Conservation (phyloP, 2,329 filamentous ascomycete species). For the Colletotrichum aenigma region DNA sequence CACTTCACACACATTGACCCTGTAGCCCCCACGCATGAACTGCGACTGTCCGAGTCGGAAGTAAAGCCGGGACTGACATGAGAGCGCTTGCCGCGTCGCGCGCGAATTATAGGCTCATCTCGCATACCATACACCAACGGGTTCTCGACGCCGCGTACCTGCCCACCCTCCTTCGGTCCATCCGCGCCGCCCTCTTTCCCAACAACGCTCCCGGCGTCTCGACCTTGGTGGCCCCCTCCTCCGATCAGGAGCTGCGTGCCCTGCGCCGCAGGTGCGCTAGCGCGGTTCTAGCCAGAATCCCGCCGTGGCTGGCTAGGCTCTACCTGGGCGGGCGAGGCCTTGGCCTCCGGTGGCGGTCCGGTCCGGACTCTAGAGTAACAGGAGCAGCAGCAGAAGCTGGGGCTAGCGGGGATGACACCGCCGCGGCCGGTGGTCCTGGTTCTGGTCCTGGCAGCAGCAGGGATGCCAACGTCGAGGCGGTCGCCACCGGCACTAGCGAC, state of each 20-base stretch:
- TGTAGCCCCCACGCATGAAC: constrained; percentile 25
- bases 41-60: constrained; percentile 9
- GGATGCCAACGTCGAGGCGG: constrained; percentile 25
- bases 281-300: constrained; percentile 55
- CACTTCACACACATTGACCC: constrained; percentile 16
- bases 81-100: constrained; percentile 15
- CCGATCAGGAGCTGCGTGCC: constrained; percentile 61
- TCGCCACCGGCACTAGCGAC: constrained; percentile 22
- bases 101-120: constrained; percentile 55
- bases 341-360: constrained; percentile 28
- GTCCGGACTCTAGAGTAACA: constrained; percentile 14
- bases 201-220: constrained; percentile 76
- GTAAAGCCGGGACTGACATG: constrained; percentile 12
- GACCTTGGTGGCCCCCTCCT: constrained; percentile 63
- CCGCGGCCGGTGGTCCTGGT: background rate
- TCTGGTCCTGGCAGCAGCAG: background rate
- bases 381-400: background rate
- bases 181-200: constrained; percentile 84
- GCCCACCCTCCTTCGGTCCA: constrained; percentile 69
- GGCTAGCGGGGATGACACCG: background rate
- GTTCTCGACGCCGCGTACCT: constrained; percentile 69
- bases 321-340: constrained; percentile 52
- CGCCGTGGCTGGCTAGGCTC: constrained; percentile 49
- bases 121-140: constrained; percentile 58
- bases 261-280: constrained; percentile 72